These are phyloP conservation scores for Podospora tetraspora DNA, from an alignment of 495 filamentous ascomycete species.

Conservation along the genomic window DNA sequence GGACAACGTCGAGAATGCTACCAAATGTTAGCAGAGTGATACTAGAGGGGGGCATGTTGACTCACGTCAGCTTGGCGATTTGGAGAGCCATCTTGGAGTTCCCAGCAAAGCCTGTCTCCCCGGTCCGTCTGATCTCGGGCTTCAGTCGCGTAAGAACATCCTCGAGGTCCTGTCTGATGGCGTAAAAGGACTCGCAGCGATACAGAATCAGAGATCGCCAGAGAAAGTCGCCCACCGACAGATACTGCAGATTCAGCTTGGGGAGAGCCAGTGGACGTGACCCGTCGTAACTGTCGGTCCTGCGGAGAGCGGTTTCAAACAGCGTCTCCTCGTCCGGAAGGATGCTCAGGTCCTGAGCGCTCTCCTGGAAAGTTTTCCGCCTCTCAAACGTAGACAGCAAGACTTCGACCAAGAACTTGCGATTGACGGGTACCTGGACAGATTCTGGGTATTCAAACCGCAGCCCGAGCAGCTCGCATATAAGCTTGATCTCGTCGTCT, in stretches of 20 bases:
- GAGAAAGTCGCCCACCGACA: conserved; percentile 91
- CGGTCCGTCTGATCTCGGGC: conserved; percentile 58
- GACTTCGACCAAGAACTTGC: conserved; percentile 68
- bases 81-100: conserved; percentile 89
- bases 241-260: conserved; percentile 92
- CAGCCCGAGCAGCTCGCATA: conserved; percentile 69
- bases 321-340: conserved; percentile 78
- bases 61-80: conserved; percentile 70
- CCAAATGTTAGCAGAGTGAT: conserved; percentile 20
- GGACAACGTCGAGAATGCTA: conserved; percentile 73
- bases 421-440: conserved; percentile 54
- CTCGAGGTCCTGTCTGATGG: conserved; percentile 87
- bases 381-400: conserved; percentile 74
- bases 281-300: conserved; percentile 86
- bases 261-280: conserved; percentile 85
- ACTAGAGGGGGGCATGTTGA: conserved; percentile 2
- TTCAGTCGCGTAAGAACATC: conserved; percentile 71
- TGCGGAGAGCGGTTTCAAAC: conserved; percentile 78
- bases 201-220: conserved; percentile 89
- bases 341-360: conserved; percentile 60
- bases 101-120: conserved; percentile 68
- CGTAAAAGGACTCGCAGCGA: conserved; percentile 88
- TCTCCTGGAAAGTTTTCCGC: conserved; percentile 78
- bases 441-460: conserved; percentile 73
- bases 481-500: conserved; percentile 63